phyloP scores from a whole-genome alignment of 1,139 yeast genomes.

The Sporopachydermia cereana region DNA sequence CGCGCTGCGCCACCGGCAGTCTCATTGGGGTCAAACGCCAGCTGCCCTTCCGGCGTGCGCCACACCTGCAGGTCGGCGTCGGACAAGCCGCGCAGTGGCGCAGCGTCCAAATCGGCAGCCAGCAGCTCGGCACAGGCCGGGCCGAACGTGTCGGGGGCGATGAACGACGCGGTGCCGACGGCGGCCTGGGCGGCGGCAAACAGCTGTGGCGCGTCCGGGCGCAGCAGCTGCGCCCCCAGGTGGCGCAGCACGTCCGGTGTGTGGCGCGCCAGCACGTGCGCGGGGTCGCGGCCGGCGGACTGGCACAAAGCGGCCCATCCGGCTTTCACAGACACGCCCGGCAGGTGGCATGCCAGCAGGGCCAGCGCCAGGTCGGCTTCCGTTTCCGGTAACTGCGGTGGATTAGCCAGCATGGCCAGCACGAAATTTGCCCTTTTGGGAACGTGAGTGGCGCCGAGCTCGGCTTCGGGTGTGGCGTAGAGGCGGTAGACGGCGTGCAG shows the following conservation, averaged over 20 bases:
- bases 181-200: slow-evolving; percentile 43
- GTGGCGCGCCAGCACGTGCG: slow-evolving; percentile 35
- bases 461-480: slow-evolving; percentile 13
- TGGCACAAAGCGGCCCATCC: slow-evolving; percentile 80
- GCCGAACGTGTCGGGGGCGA: slow-evolving; percentile 38
- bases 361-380: slow-evolving; percentile 22
- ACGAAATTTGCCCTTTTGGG: slow-evolving; percentile 14
- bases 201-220: slow-evolving; percentile 13
- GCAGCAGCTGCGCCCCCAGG: slow-evolving; percentile 19
- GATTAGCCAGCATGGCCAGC: slow-evolving; percentile 29
- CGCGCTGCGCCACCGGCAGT: slow-evolving; percentile 31
- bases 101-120: not conserved
- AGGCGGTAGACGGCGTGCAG: slow-evolving; percentile 8
- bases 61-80: slow-evolving; percentile 47
- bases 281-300: slow-evolving; percentile 53
- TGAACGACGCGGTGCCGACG: slow-evolving; percentile 55
- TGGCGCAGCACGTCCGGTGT: slow-evolving; percentile 28
- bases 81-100: slow-evolving; percentile 21
- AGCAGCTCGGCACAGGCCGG: slow-evolving; percentile 1
- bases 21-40: slow-evolving; percentile 54
- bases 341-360: slow-evolving; percentile 30
- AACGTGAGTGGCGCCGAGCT: slow-evolving; percentile 13
- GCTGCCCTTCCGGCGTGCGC: slow-evolving; percentile 54
- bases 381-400: slow-evolving; percentile 32
- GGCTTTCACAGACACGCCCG: slow-evolving; percentile 32